Evolutionary conservation across 768 basidiomycete genomes (phyloP).

Genomic region (Macrolepiota albuminosa): DNA sequence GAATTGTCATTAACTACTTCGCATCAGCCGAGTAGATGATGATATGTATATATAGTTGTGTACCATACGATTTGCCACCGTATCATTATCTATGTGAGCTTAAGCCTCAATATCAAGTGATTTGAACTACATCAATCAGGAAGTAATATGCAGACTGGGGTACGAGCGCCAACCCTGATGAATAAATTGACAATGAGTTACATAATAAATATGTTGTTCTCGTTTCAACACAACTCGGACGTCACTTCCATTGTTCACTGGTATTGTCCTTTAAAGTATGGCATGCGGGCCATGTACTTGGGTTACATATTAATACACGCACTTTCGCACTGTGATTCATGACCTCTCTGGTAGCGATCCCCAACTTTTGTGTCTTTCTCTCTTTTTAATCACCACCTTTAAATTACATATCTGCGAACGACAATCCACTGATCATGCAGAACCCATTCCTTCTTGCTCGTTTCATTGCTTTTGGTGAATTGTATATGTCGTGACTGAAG

Average conservation of each 20-base stretch:
- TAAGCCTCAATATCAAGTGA: not conserved
- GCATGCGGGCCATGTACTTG: not conserved
- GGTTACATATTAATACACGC: not conserved
- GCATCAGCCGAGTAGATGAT: not conserved
- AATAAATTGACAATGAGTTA: not conserved
- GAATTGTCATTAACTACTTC: not conserved
- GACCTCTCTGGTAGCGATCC: slow-evolving; percentile 16
- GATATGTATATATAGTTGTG: slow-evolving; percentile 3
- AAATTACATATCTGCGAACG: not conserved
- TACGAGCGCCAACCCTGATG: not conserved
- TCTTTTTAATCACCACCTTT: slow-evolving; percentile 3
- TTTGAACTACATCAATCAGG: not conserved
- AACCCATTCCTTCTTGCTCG: slow-evolving; percentile 56
- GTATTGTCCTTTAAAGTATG: slow-evolving; percentile 3
- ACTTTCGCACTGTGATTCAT: not conserved
- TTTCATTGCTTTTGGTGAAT: slow-evolving; percentile 53
- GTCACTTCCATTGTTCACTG: slow-evolving; percentile 5
- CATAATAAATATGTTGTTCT: not conserved
- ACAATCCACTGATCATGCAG: slow-evolving; percentile 25
- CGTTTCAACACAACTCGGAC: not conserved
- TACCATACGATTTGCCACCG: not conserved
- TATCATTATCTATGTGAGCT: not conserved
- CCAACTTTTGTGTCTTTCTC: slow-evolving; percentile 7
- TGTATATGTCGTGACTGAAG: not conserved
- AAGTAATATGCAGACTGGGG: not conserved